A percentile compares a stretch with the other conserved stretches of the same genome.
Conservation (phyloP, 2,329 filamentous ascomycete genomes). For the Monosporascus sp. region DNA sequence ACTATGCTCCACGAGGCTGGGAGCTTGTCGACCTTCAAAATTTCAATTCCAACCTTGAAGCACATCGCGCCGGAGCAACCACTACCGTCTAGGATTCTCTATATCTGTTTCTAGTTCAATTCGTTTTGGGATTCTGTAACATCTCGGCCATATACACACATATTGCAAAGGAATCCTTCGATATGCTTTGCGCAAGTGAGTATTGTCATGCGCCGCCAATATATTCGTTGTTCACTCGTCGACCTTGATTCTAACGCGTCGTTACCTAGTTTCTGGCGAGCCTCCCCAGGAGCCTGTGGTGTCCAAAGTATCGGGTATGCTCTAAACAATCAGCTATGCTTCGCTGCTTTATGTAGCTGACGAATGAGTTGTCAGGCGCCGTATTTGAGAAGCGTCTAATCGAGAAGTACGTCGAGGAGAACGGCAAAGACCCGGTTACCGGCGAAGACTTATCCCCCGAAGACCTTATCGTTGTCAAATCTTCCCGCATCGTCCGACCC, state of each 20-base stretch:
- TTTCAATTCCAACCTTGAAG: background rate
- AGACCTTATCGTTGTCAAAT: slow-evolving; percentile 84
- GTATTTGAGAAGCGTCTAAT: slow-evolving; percentile 95
- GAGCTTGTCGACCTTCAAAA: background rate
- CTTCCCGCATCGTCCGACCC: slow-evolving; percentile 76
- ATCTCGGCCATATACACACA: too few relatives aligned
- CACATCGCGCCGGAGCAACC: slow-evolving; percentile 1
- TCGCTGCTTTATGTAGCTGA: slow-evolving; percentile 20
- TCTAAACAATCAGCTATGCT: slow-evolving; percentile 13
- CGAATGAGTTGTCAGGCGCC: slow-evolving; percentile 50
- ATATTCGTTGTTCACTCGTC: background rate
- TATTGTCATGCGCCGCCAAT: background rate
- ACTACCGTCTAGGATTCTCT: slow-evolving; percentile 5
- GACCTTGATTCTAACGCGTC: slow-evolving; percentile 13
- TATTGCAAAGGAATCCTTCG: slow-evolving; percentile 1
- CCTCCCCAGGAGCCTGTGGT: slow-evolving; percentile 90
- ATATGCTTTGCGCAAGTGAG: slow-evolving; percentile 46
- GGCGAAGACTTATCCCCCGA: slow-evolving; percentile 78
- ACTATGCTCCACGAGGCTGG: background rate
- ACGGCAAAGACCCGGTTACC: slow-evolving; percentile 87
- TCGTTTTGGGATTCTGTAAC: background rate
- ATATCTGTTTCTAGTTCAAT: background rate
- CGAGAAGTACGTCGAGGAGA: slow-evolving; percentile 87
- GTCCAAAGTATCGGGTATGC: slow-evolving; percentile 84
- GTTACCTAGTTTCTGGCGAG: slow-evolving; percentile 78